Evolutionary conservation across 2,329 filamentous ascomycete genomes (phyloP).

Genomic region (Claviceps monticola): DNA sequence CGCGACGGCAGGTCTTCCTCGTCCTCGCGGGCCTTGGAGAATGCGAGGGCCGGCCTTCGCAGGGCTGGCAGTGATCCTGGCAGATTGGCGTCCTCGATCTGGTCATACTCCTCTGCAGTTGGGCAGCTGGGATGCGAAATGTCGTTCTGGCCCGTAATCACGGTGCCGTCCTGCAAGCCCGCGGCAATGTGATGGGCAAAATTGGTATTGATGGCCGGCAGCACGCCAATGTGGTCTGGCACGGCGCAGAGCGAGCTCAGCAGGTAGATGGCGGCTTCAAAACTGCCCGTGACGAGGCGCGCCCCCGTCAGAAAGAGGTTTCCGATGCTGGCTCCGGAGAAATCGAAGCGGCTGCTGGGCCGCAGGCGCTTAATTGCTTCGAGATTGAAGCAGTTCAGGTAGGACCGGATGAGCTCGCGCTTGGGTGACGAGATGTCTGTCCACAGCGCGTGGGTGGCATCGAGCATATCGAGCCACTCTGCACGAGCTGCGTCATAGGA

Average conservation of each 20-base stretch:
- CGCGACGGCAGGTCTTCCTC: slow-evolving; percentile 64
- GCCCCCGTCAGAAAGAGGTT: slow-evolving; percentile 76
- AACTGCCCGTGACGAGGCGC: slow-evolving; percentile 78
- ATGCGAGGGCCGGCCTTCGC: slow-evolving; percentile 66
- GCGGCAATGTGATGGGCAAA: slow-evolving; percentile 92
- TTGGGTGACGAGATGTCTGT: slow-evolving; percentile 53
- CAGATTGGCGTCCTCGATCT: slow-evolving; percentile 65
- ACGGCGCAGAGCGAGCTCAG: slow-evolving; percentile 79
- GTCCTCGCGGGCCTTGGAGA: slow-evolving; percentile 51
- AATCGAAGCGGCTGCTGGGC: slow-evolving; percentile 63
- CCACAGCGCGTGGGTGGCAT: slow-evolving; percentile 71
- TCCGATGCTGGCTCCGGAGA: slow-evolving; percentile 60
- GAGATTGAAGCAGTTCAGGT: slow-evolving; percentile 62
- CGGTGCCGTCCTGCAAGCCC: slow-evolving; percentile 57
- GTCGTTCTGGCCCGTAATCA: slow-evolving; percentile 83
- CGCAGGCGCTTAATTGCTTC: slow-evolving; percentile 66
- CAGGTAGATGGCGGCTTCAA: slow-evolving; percentile 86
- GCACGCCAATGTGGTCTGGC: slow-evolving; percentile 58
- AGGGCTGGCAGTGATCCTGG: slow-evolving; percentile 70
- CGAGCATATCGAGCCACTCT: slow-evolving; percentile 84
- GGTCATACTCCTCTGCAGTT: slow-evolving; percentile 45
- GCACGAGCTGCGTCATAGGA: slow-evolving; percentile 44
- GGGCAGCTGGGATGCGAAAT: slow-evolving; percentile 72
- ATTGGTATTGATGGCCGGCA: slow-evolving; percentile 88
- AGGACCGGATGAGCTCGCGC: slow-evolving; percentile 62